A percentile compares a stretch with the other conserved stretches of the same genome.
Evolutionary conservation across 495 filamentous ascomycete species (phyloP).

Genomic region (Bacidia gigantensis): DNA sequence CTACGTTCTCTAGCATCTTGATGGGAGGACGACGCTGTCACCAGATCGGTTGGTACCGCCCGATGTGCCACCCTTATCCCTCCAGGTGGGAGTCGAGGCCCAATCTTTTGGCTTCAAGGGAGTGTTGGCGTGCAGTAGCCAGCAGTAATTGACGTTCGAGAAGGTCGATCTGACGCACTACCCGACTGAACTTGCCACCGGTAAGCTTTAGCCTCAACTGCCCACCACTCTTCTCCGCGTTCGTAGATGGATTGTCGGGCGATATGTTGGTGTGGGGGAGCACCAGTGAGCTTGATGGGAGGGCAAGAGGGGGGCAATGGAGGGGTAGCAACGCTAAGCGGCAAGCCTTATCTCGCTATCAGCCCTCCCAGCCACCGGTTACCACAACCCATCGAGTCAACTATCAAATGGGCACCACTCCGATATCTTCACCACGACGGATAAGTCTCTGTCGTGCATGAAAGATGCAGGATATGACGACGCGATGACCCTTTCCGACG

Average conservation of each 20-base stretch:
- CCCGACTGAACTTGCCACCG: neutral
- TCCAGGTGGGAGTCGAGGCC: neutral
- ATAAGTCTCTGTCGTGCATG: neutral
- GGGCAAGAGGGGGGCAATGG: neutral
- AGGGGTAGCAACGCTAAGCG: neutral
- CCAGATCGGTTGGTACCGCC: constrained; percentile 9
- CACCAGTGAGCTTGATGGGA: neutral
- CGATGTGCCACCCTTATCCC: constrained; percentile 5
- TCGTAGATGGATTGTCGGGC: neutral
- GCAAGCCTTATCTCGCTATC: constrained; percentile 12
- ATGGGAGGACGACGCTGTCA: neutral
- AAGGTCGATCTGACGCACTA: neutral
- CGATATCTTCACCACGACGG: neutral
- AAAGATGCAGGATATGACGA: neutral
- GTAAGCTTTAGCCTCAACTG: neutral
- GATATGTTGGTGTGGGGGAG: neutral
- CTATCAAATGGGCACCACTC: constrained; percentile 1
- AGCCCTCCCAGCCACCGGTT: neutral
- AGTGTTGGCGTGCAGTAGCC: neutral
- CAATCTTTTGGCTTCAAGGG: neutral
- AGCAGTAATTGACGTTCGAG: neutral
- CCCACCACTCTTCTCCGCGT: neutral
- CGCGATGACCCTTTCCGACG: neutral
- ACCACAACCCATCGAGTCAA: constrained; percentile 14
- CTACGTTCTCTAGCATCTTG: neutral